Conservation (phyloP, 257 asterid species). For the Solanum chiquidenum region DNA sequence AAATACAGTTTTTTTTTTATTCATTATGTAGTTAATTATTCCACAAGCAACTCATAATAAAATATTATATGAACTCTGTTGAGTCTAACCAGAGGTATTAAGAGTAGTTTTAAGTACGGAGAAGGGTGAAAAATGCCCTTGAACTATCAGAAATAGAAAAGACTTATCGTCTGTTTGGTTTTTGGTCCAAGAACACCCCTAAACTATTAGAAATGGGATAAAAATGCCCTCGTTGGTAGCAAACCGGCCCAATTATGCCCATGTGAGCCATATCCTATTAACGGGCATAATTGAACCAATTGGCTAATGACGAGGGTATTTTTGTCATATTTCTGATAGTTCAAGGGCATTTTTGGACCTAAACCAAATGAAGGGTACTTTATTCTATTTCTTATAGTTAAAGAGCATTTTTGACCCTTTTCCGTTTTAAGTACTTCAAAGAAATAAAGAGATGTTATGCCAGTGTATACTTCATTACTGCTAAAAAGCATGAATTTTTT, state of each 20-base stretch:
- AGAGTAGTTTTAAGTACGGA: not conserved
- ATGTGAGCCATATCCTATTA: not conserved
- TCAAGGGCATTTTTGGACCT: not conserved
- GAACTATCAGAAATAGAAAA: not conserved
- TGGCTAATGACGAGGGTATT: not conserved
- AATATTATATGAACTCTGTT: not conserved
- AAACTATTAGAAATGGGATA: not conserved
- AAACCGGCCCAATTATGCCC: not conserved
- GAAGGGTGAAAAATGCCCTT: not conserved
- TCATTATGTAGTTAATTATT: not conserved
- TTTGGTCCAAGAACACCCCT: not conserved
- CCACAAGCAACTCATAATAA: not conserved
- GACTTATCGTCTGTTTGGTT: not conserved
- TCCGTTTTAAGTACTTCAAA: not conserved
- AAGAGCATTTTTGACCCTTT: not conserved
- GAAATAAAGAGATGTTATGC: not conserved
- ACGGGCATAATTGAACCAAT: not conserved
- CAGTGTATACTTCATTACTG: not conserved
- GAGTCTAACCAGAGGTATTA: not conserved
- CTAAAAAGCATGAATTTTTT: not conserved
- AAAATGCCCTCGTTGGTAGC: not conserved
- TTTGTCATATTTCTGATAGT: not conserved
- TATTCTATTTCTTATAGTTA: not conserved
- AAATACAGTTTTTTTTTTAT: not conserved
- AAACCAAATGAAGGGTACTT: not conserved